Conservation (phyloP, 2,329 filamentous ascomycete genomes). For the Phaeomoniella chlamydospora region DNA sequence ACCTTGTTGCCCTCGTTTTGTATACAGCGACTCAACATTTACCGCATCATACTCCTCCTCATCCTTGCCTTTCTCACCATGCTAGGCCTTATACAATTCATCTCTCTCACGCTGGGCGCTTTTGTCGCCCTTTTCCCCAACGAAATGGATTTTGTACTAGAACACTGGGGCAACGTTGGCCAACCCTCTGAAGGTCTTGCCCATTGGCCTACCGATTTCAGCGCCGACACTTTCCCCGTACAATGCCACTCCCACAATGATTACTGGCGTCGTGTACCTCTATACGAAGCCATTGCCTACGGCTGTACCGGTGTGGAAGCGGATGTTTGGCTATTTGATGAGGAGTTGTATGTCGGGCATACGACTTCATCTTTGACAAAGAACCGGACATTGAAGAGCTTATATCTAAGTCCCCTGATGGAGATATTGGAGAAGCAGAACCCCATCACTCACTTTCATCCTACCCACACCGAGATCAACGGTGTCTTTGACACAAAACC, state of each 20-base stretch:
- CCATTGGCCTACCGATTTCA: conserved; percentile 33
- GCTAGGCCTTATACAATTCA: conserved; percentile 20
- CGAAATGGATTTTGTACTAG: conserved; percentile 20
- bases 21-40: no score
- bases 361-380: conserved; percentile 29
- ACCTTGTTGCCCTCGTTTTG: no score
- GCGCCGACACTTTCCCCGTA: conserved; percentile 33
- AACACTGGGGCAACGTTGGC: conserved; percentile 24
- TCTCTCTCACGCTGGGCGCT: conserved; percentile 19
- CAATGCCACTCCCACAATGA: conserved; percentile 45
- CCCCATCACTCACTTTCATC: conserved; percentile 21
- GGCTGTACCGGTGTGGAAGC: conserved; percentile 43
- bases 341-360: conserved; percentile 42
- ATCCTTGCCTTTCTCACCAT: neutral
- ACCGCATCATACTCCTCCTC: neutral
- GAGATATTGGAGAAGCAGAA: conserved; percentile 36
- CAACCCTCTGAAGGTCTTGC: conserved; percentile 17
- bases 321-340: conserved; percentile 39
- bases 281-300: conserved; percentile 39
- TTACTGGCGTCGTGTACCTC: conserved; percentile 40
- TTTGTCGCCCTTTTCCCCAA: conserved; percentile 23
- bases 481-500: conserved; percentile 38
- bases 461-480: conserved; percentile 15
- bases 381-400: conserved; percentile 30
- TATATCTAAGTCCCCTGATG: conserved; percentile 39